Evolutionary conservation across 257 asterid species (phyloP).

Genomic region (Fraxinus pennsylvanica): DNA sequence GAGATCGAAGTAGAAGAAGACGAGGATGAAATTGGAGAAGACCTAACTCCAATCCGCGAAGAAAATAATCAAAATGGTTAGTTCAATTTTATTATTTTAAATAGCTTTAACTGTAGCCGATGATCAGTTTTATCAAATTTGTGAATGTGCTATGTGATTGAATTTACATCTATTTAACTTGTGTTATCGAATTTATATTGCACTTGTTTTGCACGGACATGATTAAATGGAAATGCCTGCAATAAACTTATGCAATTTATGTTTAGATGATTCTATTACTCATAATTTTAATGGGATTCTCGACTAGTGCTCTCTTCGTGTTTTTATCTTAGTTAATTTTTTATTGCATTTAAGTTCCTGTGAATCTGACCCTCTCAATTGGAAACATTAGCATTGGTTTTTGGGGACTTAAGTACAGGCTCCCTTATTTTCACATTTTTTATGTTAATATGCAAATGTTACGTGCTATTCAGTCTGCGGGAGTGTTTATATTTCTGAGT

Average conservation of each 20-base stretch:
- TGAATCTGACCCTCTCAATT: neutral
- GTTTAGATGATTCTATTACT: neutral
- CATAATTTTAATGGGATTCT: neutral
- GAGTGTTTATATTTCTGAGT: neutral
- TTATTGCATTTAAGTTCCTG: neutral
- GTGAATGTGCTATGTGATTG: neutral
- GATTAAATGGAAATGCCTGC: neutral
- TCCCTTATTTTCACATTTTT: neutral
- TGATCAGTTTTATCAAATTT: neutral
- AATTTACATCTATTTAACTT: neutral
- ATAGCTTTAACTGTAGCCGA: neutral
- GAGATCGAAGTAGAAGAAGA: conserved; percentile 38
- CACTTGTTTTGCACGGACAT: neutral
- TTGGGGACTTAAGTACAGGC: neutral
- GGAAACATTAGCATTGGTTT: neutral
- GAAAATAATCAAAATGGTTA: conserved; percentile 45
- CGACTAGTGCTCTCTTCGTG: neutral
- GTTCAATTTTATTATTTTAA: conserved; percentile 18
- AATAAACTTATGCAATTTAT: neutral
- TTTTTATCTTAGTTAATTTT: neutral
- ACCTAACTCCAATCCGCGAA: conserved; percentile 29
- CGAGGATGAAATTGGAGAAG: conserved; percentile 36
- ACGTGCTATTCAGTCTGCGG: neutral
- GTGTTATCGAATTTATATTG: neutral
- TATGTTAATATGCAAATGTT: neutral